Conservation (phyloP, 371 early-diverging fungal species). For the Mucor indicus region DNA sequence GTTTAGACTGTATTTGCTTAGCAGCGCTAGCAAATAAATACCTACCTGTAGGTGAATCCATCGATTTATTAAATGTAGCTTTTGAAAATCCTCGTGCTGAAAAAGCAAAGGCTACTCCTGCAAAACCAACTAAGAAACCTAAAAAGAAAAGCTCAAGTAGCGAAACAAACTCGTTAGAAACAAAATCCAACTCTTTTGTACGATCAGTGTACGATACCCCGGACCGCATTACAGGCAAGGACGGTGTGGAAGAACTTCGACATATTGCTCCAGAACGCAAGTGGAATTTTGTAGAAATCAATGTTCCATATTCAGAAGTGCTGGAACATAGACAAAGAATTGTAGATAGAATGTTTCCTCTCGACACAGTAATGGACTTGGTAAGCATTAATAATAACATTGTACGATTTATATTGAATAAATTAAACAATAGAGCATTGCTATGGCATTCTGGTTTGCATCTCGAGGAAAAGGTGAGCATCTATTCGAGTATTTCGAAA, state of each 20-base stretch:
- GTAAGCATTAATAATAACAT: conserved; percentile 27
- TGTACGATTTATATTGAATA: background rate
- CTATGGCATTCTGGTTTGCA: conserved; percentile 96
- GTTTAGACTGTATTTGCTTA: conserved; percentile 87
- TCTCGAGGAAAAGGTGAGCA: conserved; percentile 62
- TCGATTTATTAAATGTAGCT: conserved; percentile 94
- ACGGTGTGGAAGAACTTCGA: conserved; percentile 62
- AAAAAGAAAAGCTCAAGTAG: conserved; percentile 9
- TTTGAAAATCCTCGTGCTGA: conserved; percentile 89
- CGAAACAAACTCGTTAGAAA: conserved; percentile 6
- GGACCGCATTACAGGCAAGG: conserved; percentile 81
- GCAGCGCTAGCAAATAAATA: conserved; percentile 75
- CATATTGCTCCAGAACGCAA: conserved; percentile 61
- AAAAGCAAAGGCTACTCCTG: conserved; percentile 24
- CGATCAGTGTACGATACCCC: conserved; percentile 75
- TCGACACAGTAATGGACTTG: conserved; percentile 93
- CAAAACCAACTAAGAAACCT: conserved; percentile 8
- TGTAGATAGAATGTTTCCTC: conserved; percentile 72
- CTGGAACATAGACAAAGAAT: conserved; percentile 55
- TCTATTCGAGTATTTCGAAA: background rate
- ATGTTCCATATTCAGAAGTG: conserved; percentile 80
- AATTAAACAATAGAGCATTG: conserved; percentile 70
- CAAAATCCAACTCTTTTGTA: background rate
- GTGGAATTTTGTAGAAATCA: conserved; percentile 90
- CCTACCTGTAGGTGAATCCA: conserved; percentile 69